These are phyloP conservation scores for Durotheca rogersii DNA, from an alignment of 495 filamentous ascomycete species.

Conservation along the genomic window DNA sequence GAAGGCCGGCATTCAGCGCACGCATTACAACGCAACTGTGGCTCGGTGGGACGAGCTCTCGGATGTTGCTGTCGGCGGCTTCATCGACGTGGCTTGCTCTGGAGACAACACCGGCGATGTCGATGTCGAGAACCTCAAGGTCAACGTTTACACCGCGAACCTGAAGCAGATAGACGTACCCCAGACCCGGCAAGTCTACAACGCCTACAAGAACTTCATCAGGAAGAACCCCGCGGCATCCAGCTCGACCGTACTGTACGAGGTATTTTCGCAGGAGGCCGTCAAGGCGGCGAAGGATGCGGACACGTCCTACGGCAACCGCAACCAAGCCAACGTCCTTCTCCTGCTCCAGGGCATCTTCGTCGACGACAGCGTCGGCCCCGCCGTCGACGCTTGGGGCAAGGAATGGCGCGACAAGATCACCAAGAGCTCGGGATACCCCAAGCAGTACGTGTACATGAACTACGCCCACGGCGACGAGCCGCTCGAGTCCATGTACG, in stretches of 20 bases:
- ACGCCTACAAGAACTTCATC: conserved; percentile 12
- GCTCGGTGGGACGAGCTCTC: too few species aligned
- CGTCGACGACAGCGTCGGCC: conserved; percentile 22
- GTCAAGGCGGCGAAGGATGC: conserved; percentile 32
- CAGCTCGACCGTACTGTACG: conserved; percentile 34
- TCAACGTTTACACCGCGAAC: too few species aligned
- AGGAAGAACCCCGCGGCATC: conserved; percentile 11
- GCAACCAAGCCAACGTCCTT: conserved; percentile 34
- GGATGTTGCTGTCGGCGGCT: too few species aligned
- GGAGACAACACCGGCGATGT: too few species aligned
- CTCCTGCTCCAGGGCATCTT: conserved; percentile 22
- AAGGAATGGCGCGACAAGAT: conserved; percentile 25
- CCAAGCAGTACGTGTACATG: conserved; percentile 41
- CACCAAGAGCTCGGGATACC: conserved; percentile 21
- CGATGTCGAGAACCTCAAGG: too few species aligned
- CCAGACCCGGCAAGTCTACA: too few species aligned
- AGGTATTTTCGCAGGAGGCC: conserved; percentile 38
- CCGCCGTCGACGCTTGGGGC: conserved; percentile 23
- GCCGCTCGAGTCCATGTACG: conserved; percentile 40
- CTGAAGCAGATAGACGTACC: too few species aligned
- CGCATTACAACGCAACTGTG: too few species aligned
- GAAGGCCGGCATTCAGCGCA: too few species aligned
- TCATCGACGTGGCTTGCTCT: too few species aligned
- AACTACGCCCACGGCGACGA: conserved; percentile 52
- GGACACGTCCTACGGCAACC: too few species aligned